phyloP scores from a whole-genome alignment of 192 early-diverging fungal species.

The Backusella tarrabulga region DNA sequence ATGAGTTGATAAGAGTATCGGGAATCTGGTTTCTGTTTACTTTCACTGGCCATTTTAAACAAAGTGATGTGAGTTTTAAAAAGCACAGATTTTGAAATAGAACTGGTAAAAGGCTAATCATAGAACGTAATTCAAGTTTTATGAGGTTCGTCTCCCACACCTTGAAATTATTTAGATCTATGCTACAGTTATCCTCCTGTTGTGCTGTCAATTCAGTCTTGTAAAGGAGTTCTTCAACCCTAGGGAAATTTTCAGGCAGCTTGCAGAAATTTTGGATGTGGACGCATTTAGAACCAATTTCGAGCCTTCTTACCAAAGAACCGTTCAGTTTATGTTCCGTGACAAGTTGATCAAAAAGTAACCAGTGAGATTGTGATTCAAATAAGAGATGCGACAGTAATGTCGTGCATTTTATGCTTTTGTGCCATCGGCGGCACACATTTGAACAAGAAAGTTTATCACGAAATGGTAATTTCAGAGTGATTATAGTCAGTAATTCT shows the following conservation, averaged over 20 bases:
- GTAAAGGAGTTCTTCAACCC: neutral
- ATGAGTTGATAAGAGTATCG: neutral
- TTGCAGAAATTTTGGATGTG: neutral
- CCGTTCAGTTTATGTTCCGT: neutral
- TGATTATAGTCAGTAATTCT: neutral
- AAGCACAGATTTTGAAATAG: neutral
- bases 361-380: neutral
- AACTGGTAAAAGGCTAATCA: neutral
- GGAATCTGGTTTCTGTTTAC: neutral
- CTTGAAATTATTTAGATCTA: neutral
- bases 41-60: neutral
- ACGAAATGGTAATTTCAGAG: neutral
- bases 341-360: neutral
- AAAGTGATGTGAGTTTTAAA: neutral
- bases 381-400: neutral
- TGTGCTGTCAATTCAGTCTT: neutral
- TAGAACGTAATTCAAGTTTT: neutral
- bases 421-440: neutral
- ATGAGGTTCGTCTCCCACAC: neutral
- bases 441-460: neutral
- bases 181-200: neutral
- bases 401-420: neutral
- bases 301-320: neutral
- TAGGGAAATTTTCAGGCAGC: neutral
- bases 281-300: neutral